These are phyloP conservation scores for Elymus sibiricus DNA, from an alignment of 176 grass and related monocot genomes.

Conservation along the genomic window DNA sequence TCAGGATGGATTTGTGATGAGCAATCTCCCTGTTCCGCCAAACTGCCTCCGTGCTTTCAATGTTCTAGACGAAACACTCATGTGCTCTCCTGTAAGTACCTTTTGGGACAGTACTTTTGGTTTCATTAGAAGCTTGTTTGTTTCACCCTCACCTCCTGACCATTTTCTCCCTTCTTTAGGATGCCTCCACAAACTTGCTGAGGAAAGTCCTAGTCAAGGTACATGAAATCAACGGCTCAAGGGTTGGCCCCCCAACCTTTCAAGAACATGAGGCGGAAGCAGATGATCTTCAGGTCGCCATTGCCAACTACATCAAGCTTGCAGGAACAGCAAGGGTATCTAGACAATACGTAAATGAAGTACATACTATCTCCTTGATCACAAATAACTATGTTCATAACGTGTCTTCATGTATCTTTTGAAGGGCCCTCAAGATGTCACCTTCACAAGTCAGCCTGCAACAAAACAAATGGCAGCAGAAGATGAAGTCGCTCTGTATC, in stretches of 20 bases:
- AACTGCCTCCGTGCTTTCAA: slow-evolving; percentile 49
- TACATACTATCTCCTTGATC: not conserved
- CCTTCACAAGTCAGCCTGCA: slow-evolving; percentile 26
- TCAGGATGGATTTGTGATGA: slow-evolving; percentile 52
- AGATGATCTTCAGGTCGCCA: slow-evolving; percentile 49
- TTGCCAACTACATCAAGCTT: slow-evolving; percentile 47
- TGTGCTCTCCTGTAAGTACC: slow-evolving; percentile 45
- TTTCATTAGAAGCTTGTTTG: not conserved
- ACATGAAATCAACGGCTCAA: slow-evolving; percentile 46
- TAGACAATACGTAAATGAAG: not conserved
- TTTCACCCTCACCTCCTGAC: not conserved
- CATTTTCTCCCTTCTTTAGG: slow-evolving; percentile 27
- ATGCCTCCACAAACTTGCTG: slow-evolving; percentile 32
- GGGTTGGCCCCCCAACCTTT: slow-evolving; percentile 35
- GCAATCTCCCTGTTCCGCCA: slow-evolving; percentile 46
- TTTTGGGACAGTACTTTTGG: not conserved
- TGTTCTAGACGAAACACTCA: slow-evolving; percentile 33
- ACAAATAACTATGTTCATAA: not conserved
- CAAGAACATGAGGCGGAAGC: slow-evolving; percentile 36
- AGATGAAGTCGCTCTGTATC: slow-evolving; percentile 58
- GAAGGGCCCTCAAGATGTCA: slow-evolving; percentile 35
- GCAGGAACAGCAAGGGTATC: slow-evolving; percentile 48
- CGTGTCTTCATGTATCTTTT: not conserved
- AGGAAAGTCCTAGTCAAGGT: slow-evolving; percentile 41
- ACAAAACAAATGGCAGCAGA: slow-evolving; percentile 59